Percentiles rank a stretch among this genome's conserved stretches.
Evolutionary conservation across 2,329 filamentous ascomycete species (phyloP).

Genomic region (Cordyceps javanica): DNA sequence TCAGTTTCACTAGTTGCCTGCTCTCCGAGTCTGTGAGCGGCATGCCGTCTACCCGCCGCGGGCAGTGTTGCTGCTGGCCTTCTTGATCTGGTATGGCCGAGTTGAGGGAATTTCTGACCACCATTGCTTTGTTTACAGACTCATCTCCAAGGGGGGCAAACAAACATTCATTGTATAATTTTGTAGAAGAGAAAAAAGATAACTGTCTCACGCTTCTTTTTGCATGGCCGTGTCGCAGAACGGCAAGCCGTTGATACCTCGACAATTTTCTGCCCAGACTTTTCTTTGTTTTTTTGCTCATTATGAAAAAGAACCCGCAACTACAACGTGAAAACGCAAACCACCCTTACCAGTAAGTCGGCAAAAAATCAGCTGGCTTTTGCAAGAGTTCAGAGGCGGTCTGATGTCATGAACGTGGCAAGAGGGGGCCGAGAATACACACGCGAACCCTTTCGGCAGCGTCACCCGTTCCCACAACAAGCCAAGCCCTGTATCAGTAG

Average conservation of each 20-base stretch:
- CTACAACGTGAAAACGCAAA: too few relatives aligned
- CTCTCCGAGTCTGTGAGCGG: neutral
- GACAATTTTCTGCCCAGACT: too few relatives aligned
- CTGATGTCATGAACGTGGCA: conserved; percentile 10
- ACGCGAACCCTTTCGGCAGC: conserved; percentile 9
- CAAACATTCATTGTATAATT: too few relatives aligned
- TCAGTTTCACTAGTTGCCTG: neutral
- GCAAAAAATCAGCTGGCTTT: too few relatives aligned
- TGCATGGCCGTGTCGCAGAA: too few relatives aligned
- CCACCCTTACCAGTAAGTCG: too few relatives aligned
- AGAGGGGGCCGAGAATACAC: neutral
- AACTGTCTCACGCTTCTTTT: too few relatives aligned
- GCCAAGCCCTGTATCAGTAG: conserved; percentile 5
- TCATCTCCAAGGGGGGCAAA: too few relatives aligned
- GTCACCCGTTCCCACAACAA: conserved; percentile 11
- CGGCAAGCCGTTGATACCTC: too few relatives aligned
- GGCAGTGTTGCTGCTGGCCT: conserved; percentile 1
- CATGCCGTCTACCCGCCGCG: conserved; percentile 8
- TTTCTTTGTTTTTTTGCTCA: too few relatives aligned
- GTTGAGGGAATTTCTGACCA: conserved; percentile 3
- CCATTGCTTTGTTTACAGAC: neutral
- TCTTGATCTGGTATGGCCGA: conserved; percentile 2
- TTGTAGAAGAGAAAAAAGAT: too few relatives aligned
- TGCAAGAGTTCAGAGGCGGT: neutral
- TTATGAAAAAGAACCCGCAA: too few relatives aligned